Base-by-base conservation (phyloP, 192 early-diverging fungal species). In the Chytriomyces sp. region DNA sequence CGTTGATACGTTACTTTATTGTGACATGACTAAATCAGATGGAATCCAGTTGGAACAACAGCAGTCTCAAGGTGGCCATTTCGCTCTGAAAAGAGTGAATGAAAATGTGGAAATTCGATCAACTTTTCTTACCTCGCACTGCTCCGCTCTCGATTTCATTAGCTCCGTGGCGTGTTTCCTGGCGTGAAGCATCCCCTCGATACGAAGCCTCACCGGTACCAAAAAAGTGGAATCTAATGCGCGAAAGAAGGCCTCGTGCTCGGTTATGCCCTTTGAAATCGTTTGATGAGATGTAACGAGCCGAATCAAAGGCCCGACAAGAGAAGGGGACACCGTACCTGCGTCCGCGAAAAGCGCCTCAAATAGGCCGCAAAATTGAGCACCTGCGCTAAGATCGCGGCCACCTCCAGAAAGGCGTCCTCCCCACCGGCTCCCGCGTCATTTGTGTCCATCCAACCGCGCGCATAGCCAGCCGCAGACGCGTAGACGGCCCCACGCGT, bases 351-450 rank as follows among this genome's bases (percentile, higher is more conserved):
- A 32, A 19, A 61, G 32, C 28, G 59, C 28, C 32, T 10, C 62
- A 64, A 64, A 64, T 64, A 64, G 34, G 39, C 49, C 28, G 49
- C 39, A 41, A 64, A 64, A 34, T 68, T 68, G 14, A 56, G 7
- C 10, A 14, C n/a, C 37, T 68, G 65, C n/a, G 65, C 26, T 10
- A 68, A 34, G 7, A 38, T n/a, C 7, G 65, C 52, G 6, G n/a
- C 12, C 30, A 68, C 10, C 28, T 68, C 52, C 17, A 68, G 55
- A 56, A 68, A 68, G 7, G 34, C 52, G 28, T 68, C 65, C 3
- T 68, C 65, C 22, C 55, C 39, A n/a, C n/a, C n/a, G n/a, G n/a
- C n/a, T n/a, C n/a, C n/a, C n/a, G n/a, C n/a, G n/a, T n/a, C n/a
- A n/a, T n/a, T n/a, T n/a, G n/a, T n/a, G n/a, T n/a, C n/a, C n/a